phyloP scores from a whole-genome alignment of 495 filamentous ascomycete genomes.

The Trichoderma reesei region DNA sequence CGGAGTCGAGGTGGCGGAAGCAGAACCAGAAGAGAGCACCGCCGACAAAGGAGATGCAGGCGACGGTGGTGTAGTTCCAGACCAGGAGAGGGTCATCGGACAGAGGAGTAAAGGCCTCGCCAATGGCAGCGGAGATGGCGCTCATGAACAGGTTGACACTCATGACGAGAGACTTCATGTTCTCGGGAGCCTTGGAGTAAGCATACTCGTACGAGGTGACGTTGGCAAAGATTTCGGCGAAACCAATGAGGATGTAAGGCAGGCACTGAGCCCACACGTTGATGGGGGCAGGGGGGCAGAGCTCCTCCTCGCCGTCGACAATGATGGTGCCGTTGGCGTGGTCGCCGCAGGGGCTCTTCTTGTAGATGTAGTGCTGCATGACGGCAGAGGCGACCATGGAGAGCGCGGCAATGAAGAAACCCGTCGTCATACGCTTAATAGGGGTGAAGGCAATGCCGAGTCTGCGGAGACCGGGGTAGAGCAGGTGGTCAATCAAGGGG shows the following conservation, averaged over 20 bases:
- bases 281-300: slow-evolving; percentile 36
- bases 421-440: slow-evolving; percentile 56
- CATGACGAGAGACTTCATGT: slow-evolving; percentile 62
- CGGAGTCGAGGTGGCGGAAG: slow-evolving; percentile 44
- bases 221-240: slow-evolving; percentile 47
- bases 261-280: slow-evolving; percentile 52
- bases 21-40: slow-evolving; percentile 48
- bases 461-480: slow-evolving; percentile 56
- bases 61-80: slow-evolving; percentile 49
- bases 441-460: slow-evolving; percentile 54
- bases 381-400: slow-evolving; percentile 54
- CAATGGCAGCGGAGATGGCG: slow-evolving; percentile 55
- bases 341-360: slow-evolving; percentile 43
- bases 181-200: slow-evolving; percentile 63
- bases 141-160: slow-evolving; percentile 54
- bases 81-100: slow-evolving; percentile 52
- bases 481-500: slow-evolving; percentile 53
- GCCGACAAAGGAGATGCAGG: slow-evolving; percentile 47
- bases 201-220: slow-evolving; percentile 53
- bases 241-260: slow-evolving; percentile 50
- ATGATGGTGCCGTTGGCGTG: slow-evolving; percentile 17
- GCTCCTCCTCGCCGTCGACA: slow-evolving; percentile 8
- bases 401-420: slow-evolving; percentile 47
- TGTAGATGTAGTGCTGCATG: slow-evolving; percentile 58
- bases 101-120: slow-evolving; percentile 51